A percentile compares a stretch with the other conserved stretches of the same genome.
phyloP scores from a whole-genome alignment of 345 rosid species.

The Acer saccharum region DNA sequence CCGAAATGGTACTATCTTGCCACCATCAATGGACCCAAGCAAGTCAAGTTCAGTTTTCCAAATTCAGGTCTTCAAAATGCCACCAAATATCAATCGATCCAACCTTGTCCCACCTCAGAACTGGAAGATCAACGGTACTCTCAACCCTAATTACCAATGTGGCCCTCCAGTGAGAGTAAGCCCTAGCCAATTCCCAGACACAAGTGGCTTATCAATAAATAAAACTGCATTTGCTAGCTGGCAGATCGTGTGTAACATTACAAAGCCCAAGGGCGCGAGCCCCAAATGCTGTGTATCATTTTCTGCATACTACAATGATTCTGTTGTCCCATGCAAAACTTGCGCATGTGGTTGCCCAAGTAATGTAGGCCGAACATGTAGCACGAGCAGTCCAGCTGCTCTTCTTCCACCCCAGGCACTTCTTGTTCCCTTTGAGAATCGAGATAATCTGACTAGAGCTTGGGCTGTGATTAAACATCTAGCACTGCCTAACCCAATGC shows the following conservation, averaged over 20 bases:
- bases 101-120: constrained; percentile 74
- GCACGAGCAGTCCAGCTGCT: constrained; percentile 64
- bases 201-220: constrained; percentile 68
- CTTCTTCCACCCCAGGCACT: constrained; percentile 85
- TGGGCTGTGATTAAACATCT: constrained; percentile 74
- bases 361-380: constrained; percentile 57
- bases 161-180: constrained; percentile 86
- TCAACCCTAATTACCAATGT: constrained; percentile 82
- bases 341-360: constrained; percentile 93
- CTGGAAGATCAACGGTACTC: constrained; percentile 79
- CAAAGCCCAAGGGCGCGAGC: constrained; percentile 60
- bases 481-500: constrained; percentile 68
- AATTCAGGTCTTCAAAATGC: constrained; percentile 91
- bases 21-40: constrained; percentile 77
- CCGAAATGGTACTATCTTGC: constrained; percentile 86
- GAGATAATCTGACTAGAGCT: constrained; percentile 53
- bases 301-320: constrained; percentile 89
- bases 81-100: constrained; percentile 78
- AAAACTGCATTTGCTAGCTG: constrained; percentile 77
- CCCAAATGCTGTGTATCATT: constrained; percentile 91
- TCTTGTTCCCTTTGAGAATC: constrained; percentile 83
- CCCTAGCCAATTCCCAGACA: constrained; percentile 71
- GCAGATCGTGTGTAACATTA: constrained; percentile 97
- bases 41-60: constrained; percentile 79
- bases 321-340: constrained; percentile 79